phyloP scores from a whole-genome alignment of 148 eudicot genomes.

The Rhododendron ovatum region DNA sequence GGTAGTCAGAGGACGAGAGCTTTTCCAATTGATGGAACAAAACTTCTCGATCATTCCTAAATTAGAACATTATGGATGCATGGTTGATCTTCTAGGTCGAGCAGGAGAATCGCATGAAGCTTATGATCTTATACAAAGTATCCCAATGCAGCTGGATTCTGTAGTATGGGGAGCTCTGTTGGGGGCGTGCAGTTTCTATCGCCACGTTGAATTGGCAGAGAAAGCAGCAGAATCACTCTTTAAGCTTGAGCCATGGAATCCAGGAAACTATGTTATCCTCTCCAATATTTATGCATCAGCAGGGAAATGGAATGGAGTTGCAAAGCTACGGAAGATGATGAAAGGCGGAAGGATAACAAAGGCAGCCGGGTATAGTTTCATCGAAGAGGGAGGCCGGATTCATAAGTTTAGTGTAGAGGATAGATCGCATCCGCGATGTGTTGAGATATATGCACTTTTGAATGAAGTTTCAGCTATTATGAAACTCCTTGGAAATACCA shows the following conservation, averaged over 20 bases:
- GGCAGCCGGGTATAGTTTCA: constrained; percentile 67
- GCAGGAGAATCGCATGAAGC: constrained; percentile 48
- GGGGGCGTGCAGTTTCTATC: constrained; percentile 54
- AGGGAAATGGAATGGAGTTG: constrained; percentile 48
- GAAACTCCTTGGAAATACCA: constrained; percentile 20
- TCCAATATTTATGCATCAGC: constrained; percentile 58
- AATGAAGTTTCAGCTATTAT: constrained; percentile 38
- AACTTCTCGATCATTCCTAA: constrained; percentile 36
- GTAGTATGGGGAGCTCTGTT: constrained; percentile 62
- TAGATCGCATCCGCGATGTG: constrained; percentile 53
- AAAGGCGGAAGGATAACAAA: constrained; percentile 48
- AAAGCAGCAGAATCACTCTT: constrained; percentile 45
- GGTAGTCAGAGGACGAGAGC: constrained; percentile 35
- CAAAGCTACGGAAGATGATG: constrained; percentile 56
- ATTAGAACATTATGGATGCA: constrained; percentile 66
- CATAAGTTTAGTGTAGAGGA: constrained; percentile 78
- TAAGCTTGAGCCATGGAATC: constrained; percentile 54
- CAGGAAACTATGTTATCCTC: constrained; percentile 69
- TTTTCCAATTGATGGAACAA: constrained; percentile 39
- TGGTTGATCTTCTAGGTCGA: constrained; percentile 71
- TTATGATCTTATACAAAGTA: constrained; percentile 32
- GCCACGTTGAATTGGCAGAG: constrained; percentile 53
- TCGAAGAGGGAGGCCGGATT: constrained; percentile 62
- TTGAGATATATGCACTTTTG: constrained; percentile 43
- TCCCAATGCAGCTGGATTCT: constrained; percentile 50